These are phyloP conservation scores for Berberis thunbergii DNA, from an alignment of 164 flowering plant species.

Conservation along the genomic window DNA sequence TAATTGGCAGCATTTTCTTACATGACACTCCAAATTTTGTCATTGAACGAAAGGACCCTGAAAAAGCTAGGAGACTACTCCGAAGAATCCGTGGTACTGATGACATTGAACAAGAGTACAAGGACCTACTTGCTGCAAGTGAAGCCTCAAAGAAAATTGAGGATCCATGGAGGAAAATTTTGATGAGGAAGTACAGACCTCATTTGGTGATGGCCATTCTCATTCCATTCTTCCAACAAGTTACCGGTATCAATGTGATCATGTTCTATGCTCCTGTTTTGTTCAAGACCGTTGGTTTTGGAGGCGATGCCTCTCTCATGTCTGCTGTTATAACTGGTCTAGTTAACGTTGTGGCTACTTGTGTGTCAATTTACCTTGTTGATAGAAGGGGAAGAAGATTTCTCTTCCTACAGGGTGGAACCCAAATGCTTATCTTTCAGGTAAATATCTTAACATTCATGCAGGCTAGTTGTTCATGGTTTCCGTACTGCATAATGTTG, in stretches of 20 bases:
- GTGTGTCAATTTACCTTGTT: slow-evolving; percentile 3
- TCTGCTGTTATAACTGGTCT: slow-evolving; percentile 14
- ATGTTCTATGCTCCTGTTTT: slow-evolving; percentile 16
- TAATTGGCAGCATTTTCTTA: background rate
- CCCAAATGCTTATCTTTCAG: slow-evolving; percentile 16
- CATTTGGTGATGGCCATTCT: slow-evolving; percentile 12
- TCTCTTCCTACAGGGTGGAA: slow-evolving; percentile 11
- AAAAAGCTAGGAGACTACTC: background rate
- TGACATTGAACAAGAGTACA: background rate
- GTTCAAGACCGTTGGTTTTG: slow-evolving; percentile 17
- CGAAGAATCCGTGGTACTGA: background rate
- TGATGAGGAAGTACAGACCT: slow-evolving; percentile 13
- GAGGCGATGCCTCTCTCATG: slow-evolving; percentile 11
- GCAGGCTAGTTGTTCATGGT: background rate
- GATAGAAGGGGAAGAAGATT: slow-evolving; percentile 13
- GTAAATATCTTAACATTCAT: background rate
- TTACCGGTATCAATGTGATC: slow-evolving; percentile 15
- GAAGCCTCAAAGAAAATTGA: background rate
- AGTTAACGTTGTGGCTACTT: slow-evolving; percentile 10
- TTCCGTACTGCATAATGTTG: background rate
- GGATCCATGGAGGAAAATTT: background rate
- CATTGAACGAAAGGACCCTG: background rate
- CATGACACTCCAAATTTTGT: slow-evolving; percentile 1
- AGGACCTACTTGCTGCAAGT: background rate
- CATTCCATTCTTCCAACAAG: slow-evolving; percentile 22